phyloP scores from a whole-genome alignment of 2,329 filamentous ascomycete genomes.

The Westerdykella ornata region DNA sequence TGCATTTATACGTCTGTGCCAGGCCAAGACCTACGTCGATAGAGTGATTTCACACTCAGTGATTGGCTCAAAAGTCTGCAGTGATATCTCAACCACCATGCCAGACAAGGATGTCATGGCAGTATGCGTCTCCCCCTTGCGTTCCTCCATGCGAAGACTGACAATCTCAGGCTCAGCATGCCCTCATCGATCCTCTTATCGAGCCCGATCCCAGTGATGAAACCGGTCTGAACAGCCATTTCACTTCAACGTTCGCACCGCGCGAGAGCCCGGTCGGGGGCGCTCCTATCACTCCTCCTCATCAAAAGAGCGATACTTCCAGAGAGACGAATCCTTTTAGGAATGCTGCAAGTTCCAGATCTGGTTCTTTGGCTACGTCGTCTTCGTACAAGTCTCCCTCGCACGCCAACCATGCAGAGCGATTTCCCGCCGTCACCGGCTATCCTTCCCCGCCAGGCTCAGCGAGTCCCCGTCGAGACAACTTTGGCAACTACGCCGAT shows the following conservation, averaged over 20 bases:
- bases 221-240: slow-evolving; percentile 57
- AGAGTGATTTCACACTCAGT: background rate
- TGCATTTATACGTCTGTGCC: no score
- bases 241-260: slow-evolving; percentile 43
- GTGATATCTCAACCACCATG: background rate
- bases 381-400: slow-evolving; percentile 23
- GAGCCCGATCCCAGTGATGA: slow-evolving; percentile 62
- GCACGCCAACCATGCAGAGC: slow-evolving; percentile 13
- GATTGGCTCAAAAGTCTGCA: background rate
- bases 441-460: slow-evolving; percentile 51
- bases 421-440: slow-evolving; percentile 14
- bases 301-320: slow-evolving; percentile 27
- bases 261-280: slow-evolving; percentile 12
- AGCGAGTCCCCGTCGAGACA: slow-evolving; percentile 45
- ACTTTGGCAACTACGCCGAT: slow-evolving; percentile 26
- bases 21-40: background rate
- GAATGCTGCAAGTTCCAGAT: slow-evolving; percentile 25
- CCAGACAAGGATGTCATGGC: slow-evolving; percentile 8
- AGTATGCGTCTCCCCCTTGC: background rate
- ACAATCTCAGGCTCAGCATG: slow-evolving; percentile 52
- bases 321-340: slow-evolving; percentile 40
- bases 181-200: slow-evolving; percentile 63
- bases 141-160: background rate
- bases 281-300: slow-evolving; percentile 20
- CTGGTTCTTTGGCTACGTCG: slow-evolving; percentile 5